These are phyloP conservation scores for Akebia trifoliata DNA, from an alignment of 164 flowering plant species.

Conservation along the genomic window DNA sequence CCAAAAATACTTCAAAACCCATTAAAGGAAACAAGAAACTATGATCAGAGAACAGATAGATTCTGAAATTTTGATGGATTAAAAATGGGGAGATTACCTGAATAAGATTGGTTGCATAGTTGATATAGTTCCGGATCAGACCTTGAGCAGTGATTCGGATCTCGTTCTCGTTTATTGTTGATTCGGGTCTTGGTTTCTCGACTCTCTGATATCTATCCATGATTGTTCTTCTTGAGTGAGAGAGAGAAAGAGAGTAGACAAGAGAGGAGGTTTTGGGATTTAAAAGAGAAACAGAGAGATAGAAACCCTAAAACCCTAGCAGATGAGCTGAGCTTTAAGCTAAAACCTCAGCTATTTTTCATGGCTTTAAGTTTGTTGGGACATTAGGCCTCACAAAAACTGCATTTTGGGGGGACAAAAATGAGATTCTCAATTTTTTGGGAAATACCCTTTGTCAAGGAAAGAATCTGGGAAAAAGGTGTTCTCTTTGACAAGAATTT, in stretches of 20 bases:
- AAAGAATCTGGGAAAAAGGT: too few species aligned
- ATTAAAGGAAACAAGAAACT: neutral
- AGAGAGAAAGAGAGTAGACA: neutral
- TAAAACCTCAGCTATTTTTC: neutral
- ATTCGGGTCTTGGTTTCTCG: constrained; percentile 58
- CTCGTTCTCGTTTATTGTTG: constrained; percentile 63
- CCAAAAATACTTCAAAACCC: neutral
- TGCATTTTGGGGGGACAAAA: too few species aligned
- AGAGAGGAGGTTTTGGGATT: neutral
- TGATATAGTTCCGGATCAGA: constrained; percentile 68
- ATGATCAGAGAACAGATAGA: neutral
- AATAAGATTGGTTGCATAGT: constrained; percentile 67
- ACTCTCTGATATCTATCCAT: constrained; percentile 80
- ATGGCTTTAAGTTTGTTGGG: neutral
- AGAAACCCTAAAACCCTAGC: constrained; percentile 20
- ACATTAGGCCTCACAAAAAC: neutral
- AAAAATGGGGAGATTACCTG: constrained; percentile 34
- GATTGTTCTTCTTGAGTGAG: neutral
- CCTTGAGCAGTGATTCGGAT: constrained; percentile 80
- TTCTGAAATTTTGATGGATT: too few species aligned
- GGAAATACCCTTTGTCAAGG: too few species aligned
- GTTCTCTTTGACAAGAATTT: too few species aligned
- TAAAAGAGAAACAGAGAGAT: neutral
- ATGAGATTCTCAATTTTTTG: too few species aligned
- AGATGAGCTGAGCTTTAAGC: neutral